Evolutionary conservation across 140 eudicot species (phyloP).

Genomic region (Ambrosia hybrid): DNA sequence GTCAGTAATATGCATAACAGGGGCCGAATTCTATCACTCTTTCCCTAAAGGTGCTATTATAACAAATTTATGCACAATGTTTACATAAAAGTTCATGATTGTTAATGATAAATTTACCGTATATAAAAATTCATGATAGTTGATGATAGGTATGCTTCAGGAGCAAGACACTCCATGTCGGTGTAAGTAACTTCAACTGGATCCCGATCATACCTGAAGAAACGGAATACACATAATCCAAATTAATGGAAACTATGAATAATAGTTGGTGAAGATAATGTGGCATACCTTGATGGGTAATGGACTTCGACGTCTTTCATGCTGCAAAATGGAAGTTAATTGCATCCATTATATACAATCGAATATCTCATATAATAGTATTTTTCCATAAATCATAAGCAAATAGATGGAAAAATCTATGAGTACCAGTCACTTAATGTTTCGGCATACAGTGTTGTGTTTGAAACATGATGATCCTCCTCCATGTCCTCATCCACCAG

Average conservation of each 20-base stretch:
- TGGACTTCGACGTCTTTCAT: slow-evolving; percentile 47
- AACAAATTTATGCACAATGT: slow-evolving; percentile 6
- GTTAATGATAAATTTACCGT: slow-evolving; percentile 40
- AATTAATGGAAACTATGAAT: neutral
- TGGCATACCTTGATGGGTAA: slow-evolving; percentile 74
- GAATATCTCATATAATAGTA: neutral
- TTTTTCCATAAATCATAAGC: neutral
- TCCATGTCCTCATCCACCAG: slow-evolving; percentile 65
- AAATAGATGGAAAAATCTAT: neutral
- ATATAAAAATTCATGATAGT: slow-evolving; percentile 81
- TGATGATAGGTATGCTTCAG: slow-evolving; percentile 70
- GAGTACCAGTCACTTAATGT: slow-evolving; percentile 45
- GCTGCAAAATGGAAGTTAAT: slow-evolving; percentile 50
- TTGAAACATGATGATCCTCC: slow-evolving; percentile 18
- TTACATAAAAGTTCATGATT: neutral
- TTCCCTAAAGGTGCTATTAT: neutral
- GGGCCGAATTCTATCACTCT: no score
- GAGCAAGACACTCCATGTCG: slow-evolving; percentile 75
- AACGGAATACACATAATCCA: neutral
- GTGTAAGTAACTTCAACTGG: slow-evolving; percentile 54
- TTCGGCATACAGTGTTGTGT: slow-evolving; percentile 27
- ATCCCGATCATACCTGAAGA: slow-evolving; percentile 64
- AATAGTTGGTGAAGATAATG: neutral
- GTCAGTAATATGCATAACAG: no score
- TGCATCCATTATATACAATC: slow-evolving; percentile 18